Evolutionary conservation across 768 basidiomycete species (phyloP), one percentile per base, ranked within the genome.

Genomic region (Lentinula raphanica): DNA sequence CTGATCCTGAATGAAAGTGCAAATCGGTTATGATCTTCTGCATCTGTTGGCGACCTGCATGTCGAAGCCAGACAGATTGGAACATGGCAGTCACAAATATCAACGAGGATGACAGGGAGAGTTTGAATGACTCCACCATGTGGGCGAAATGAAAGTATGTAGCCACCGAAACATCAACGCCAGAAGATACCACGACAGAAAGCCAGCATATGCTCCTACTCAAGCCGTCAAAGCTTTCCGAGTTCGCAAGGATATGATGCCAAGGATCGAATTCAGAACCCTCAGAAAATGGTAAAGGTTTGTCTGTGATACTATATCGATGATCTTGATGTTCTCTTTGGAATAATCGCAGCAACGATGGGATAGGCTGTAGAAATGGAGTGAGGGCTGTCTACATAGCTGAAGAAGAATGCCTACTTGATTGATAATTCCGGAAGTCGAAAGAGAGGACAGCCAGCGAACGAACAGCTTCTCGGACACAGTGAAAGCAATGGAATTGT

Each of bases 61-160:
- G 76, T 62, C 74, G 79, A 35, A 86, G 71, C 86, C 86, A 92
- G 5, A 76, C 72, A n/a, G 83, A 82, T 46, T 76, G 72, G 48
- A 86, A 65, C 7, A 81, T 67, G 8, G 82, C 78, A 59, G 80
- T 78, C n/a, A 82, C 69, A 2, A 90, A 67, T n/a, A 80, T 62
- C 13, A 76, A 69, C 8, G 77, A 78, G 56, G 82, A 77, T 7
- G 70, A 55, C 9, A 88, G 67, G 2, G 77, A 68, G 4, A 72
- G 65, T 6, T 72, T 64, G 48, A 73, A 76, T 25, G 73, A 65
- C 12, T 66, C 65, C 5, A 79, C 73, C 19, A 81, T 66, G 8
- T 68, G 60, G 4, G 76, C 73, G 46, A 85, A 79, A 36, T 78
- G 78, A 27, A 71, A 67, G 63, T 85, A 84, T 4, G 77, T 76